Conservation (phyloP, 1,139 yeast species). For the Yamadazyma siamensis region DNA sequence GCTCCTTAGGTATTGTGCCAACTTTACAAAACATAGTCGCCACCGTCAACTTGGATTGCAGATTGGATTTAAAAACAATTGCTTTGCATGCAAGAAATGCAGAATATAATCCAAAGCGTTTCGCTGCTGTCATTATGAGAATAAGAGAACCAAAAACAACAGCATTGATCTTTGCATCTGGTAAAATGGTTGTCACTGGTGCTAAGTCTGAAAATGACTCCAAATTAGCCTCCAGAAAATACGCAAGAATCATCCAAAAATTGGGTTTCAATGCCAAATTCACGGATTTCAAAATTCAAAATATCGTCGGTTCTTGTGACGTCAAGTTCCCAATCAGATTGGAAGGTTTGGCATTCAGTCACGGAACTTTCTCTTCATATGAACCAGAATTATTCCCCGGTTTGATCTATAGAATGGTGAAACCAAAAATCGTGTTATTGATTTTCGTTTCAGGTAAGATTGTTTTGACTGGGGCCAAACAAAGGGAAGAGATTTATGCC, state of each 20-base stretch:
- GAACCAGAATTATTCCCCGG: constrained; percentile 99
- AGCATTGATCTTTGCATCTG: constrained; percentile 95
- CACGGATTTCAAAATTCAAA: constrained; percentile 96
- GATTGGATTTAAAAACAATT: constrained; percentile 91
- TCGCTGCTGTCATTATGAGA: constrained; percentile 99
- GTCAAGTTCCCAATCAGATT: constrained; percentile 96
- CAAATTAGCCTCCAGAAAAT: constrained; percentile 92
- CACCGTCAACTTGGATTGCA: constrained; percentile 93
- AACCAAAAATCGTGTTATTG: constrained; percentile 93
- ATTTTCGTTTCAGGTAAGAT: constrained; percentile 97
- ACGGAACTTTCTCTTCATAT: constrained; percentile 97
- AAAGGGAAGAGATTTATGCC: constrained; percentile 96
- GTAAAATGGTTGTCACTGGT: constrained; percentile 99
- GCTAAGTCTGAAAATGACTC: constrained; percentile 98
- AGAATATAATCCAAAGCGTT: constrained; percentile 95
- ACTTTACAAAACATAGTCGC: constrained; percentile 97
- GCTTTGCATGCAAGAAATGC: constrained; percentile 99
- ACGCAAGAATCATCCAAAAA: constrained; percentile 96
- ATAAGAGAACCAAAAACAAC: constrained; percentile 98
- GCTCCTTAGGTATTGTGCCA: constrained; percentile 92
- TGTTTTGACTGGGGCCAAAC: constrained; percentile 98
- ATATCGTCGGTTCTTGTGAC: constrained; percentile 97
- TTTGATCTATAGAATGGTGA: constrained; percentile 97
- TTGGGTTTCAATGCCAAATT: constrained; percentile 95
- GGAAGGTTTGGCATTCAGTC: constrained; percentile 97